phyloP scores from a whole-genome alignment of 345 rosid species.

The Moricandia arvensis region DNA sequence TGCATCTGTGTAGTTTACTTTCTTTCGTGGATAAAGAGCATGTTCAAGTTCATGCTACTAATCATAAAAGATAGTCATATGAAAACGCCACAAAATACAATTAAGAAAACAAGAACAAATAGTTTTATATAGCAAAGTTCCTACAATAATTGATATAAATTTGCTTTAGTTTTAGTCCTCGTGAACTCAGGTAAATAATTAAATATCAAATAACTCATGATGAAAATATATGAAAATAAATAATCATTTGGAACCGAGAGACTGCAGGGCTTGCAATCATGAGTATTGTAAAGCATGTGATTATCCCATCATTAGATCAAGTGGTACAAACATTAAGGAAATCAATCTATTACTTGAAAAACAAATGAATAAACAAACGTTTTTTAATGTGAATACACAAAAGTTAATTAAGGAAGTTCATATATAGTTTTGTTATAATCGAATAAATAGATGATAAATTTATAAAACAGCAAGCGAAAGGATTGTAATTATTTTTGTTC shows the following conservation, averaged over 20 bases:
- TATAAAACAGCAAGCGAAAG: too few species aligned
- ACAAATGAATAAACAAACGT: background rate
- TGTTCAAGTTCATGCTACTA: slow-evolving; percentile 37
- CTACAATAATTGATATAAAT: background rate
- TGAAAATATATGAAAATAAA: slow-evolving; percentile 16
- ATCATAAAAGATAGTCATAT: slow-evolving; percentile 32
- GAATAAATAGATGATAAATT: too few species aligned
- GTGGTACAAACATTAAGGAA: slow-evolving; percentile 14
- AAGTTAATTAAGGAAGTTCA: too few species aligned
- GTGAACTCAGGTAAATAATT: slow-evolving; percentile 14
- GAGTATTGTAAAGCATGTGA: slow-evolving; percentile 39
- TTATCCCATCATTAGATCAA: slow-evolving; percentile 38
- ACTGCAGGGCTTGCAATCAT: slow-evolving; percentile 33
- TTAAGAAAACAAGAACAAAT: background rate
- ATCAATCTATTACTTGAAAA: background rate
- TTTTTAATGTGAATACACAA: too few species aligned
- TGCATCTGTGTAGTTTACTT: slow-evolving; percentile 18
- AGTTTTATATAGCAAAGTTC: slow-evolving; percentile 2
- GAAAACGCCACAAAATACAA: slow-evolving; percentile 1
- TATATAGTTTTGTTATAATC: too few species aligned
- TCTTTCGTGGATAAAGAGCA: slow-evolving; percentile 22
- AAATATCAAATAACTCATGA: slow-evolving; percentile 18
- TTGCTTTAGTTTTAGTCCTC: slow-evolving; percentile 24
- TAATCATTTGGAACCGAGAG: too few species aligned
- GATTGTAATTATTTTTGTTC: too few species aligned